Evolutionary conservation across 1,284 basidiomycete species (phyloP), one percentile per base, ranked within the genome.

Genomic region (Phellinidium pouzarii): DNA sequence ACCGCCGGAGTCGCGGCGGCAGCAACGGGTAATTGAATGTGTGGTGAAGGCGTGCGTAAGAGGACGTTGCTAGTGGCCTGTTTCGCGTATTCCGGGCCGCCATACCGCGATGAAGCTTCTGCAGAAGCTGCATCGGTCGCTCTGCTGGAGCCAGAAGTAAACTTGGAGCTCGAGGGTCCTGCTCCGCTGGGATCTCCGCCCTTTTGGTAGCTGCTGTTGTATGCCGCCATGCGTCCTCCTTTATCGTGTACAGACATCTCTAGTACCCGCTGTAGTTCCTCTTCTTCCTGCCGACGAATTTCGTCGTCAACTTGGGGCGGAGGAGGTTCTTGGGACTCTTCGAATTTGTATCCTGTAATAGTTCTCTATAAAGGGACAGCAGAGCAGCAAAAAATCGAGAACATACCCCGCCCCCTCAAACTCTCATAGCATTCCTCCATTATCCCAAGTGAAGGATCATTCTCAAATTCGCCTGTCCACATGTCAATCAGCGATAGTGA

Each of bases 341-440:
- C 81, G 57, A 91, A 91, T 59, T 79, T 85, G 67, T 80, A 86
- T 55, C 80, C 87, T 89, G 48, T 49, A n/a, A 20, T 19, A 44
- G 59, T 45, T 37, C 26, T 5, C 9, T 6, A 42, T 22, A 40
- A 49, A 17, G 14, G 29, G 19, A 42, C 36, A 44, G 17, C 6
- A 4, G 29, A 44, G 29, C 20, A 50, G 27, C 11, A 14, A 37
- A 9, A 38, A 27, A 34, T 42, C 29, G n/a, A 49, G 14, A 38
- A 70, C 77, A 58, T 64, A 91, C 92, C 87, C 74, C 93, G 96
- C 8, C 77, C 74, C 67, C 88, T 87, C 48, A 99, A 73, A 55
- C 72, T 77, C 57, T 90, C 84, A 64, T 91, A 92, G 45, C 91
- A 88, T 61, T 97, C 93, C 59, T 87, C 84, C 85, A 97, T 95